Evolutionary conservation across 2,329 filamentous ascomycete species (phyloP), one percentile per base, ranked within the genome.

Genomic region (Diplodia corticola): DNA sequence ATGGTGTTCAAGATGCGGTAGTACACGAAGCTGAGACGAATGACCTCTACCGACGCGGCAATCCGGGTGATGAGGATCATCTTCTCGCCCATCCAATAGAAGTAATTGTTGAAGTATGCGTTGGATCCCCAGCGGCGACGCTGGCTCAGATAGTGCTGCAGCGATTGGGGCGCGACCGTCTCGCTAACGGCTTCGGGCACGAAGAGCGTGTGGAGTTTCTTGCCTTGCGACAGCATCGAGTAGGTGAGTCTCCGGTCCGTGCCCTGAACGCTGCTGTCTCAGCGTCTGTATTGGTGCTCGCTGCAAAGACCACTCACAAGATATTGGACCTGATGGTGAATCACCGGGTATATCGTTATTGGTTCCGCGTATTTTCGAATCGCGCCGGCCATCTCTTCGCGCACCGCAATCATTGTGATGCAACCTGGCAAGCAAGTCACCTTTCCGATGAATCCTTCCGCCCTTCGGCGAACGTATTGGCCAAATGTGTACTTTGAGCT

Each of bases 61-160:
- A 77, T 68, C 0, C 75, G 73, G 3, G 75, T 77, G 20, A 77
- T 66, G 20, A 70, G 20, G 15, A 65, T 65, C 51, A 77, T 77
- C 40, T 53, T 74, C 48, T 75, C 71, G 15, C 75, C 75, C 5
- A 68, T 69, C 1, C 73, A 68, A 37, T 77, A 77, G 44, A 75
- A 77, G 53, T 74, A 77, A 49, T 77, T 77, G 71, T 77, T 77
- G 67, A 76, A 77, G 64, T 77, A 77, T 5, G 75, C 75, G 15
- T 77, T 77, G 2, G 73, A 75, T 2, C 75, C 75, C 75, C 75
- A 77, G 7, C 75, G 69, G 5, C 75, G 73, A 1, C 75, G 69
- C 67, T 77, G 75, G 51, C 70, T 73, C 28, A 77, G 71, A 46
- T 77, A 77, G 67, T 77, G 75, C 30, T 71, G 69, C n/a, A 77